These are phyloP conservation scores for Epithemia pelagica DNA, from an alignment of 108 stramenopile genomes.

Conservation along the genomic window DNA sequence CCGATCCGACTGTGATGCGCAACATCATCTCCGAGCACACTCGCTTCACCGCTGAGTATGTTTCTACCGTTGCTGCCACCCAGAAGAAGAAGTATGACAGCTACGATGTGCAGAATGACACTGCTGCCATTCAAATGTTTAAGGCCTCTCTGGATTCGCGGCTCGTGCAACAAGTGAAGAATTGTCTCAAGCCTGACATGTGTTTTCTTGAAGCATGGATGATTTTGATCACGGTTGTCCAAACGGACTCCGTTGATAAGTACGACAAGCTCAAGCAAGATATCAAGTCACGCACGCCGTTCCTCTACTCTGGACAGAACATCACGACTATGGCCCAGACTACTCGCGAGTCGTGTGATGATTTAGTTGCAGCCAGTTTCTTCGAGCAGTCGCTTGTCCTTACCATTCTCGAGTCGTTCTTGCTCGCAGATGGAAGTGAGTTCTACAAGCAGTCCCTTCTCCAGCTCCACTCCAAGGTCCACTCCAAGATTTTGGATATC, in stretches of 20 bases:
- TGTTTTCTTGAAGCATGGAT: neutral
- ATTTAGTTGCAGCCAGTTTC: neutral
- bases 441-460: neutral
- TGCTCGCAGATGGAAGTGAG: neutral
- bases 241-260: neutral
- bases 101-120: neutral
- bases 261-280: neutral
- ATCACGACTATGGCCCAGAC: neutral
- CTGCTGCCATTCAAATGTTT: neutral
- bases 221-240: neutral
- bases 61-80: neutral
- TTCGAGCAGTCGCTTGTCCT: neutral
- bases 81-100: neutral
- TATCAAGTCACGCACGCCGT: neutral
- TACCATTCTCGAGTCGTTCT: neutral
- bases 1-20: conserved; percentile 1
- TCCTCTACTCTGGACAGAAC: neutral
- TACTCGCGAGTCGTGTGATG: neutral
- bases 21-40: neutral
- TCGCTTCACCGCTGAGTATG: neutral
- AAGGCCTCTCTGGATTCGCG: neutral
- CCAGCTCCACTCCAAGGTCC: neutral
- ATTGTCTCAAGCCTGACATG: neutral
- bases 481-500: neutral
- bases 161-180: neutral